Evolutionary conservation across 2,329 filamentous ascomycete species (phyloP).

Genomic region (Colletotrichum euphorbiae): DNA sequence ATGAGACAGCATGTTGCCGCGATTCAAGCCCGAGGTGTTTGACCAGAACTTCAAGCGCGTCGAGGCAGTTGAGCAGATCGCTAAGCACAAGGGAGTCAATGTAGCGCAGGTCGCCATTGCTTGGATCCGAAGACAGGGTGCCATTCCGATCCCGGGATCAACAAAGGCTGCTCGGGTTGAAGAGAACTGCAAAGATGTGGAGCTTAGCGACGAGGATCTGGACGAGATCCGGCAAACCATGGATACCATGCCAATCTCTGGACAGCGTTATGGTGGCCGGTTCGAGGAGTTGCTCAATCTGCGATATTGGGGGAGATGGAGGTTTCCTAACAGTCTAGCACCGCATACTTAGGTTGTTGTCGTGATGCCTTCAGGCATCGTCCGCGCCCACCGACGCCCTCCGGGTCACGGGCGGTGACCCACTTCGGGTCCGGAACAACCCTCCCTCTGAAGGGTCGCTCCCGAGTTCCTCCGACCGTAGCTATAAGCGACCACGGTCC

Average conservation of each 20-base stretch:
- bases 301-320: not conserved
- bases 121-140: conserved; percentile 65
- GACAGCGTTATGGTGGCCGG: conserved; percentile 57
- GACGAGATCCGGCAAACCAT: conserved; percentile 62
- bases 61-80: conserved; percentile 58
- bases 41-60: conserved; percentile 62
- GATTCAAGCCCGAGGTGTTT: conserved; percentile 64
- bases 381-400: too few relatives aligned
- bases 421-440: too few relatives aligned
- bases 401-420: too few relatives aligned
- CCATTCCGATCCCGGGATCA: conserved; percentile 74
- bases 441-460: too few relatives aligned
- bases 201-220: conserved; percentile 62
- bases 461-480: too few relatives aligned
- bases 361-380: too few relatives aligned
- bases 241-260: conserved; percentile 57
- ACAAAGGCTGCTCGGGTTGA: conserved; percentile 65
- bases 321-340: too few relatives aligned
- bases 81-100: conserved; percentile 60
- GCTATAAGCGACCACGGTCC: too few relatives aligned
- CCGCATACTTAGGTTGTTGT: too few relatives aligned
- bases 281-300: not conserved
- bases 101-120: conserved; percentile 65
- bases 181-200: conserved; percentile 67
- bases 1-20: conserved; percentile 57